Conservation (phyloP, 164 flowering plant genomes). For the Houttuynia cordata region DNA sequence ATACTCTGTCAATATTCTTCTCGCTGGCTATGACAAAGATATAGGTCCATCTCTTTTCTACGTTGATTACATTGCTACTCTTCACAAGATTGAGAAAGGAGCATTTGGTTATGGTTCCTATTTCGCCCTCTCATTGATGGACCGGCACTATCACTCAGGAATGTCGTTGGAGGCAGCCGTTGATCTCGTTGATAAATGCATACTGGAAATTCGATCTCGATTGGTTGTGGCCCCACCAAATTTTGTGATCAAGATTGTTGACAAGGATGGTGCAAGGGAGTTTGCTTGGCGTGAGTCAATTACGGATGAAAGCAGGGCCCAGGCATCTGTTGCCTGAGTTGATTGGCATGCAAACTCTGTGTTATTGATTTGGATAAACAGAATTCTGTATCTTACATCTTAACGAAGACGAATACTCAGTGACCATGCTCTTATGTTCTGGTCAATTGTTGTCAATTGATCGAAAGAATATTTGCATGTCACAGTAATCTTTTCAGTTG, state of each 20-base stretch:
- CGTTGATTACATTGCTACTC: slow-evolving; percentile 43
- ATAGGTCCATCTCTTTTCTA: slow-evolving; percentile 79
- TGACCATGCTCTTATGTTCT: no score
- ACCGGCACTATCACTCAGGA: slow-evolving; percentile 74
- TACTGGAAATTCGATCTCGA: slow-evolving; percentile 72
- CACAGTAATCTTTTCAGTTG: no score
- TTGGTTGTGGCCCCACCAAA: slow-evolving; percentile 95
- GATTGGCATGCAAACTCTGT: no score
- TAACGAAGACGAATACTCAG: no score
- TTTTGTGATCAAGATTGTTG: slow-evolving; percentile 91
- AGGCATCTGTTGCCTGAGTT: no score
- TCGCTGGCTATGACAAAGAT: slow-evolving; percentile 93
- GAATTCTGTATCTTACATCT: no score
- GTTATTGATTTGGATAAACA: no score
- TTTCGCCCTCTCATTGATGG: slow-evolving; percentile 89
- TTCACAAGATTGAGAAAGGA: slow-evolving; percentile 68
- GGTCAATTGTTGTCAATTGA: no score
- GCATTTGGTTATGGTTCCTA: slow-evolving; percentile 96
- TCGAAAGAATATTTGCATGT: no score
- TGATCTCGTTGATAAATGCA: slow-evolving; percentile 83
- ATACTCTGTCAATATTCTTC: slow-evolving; percentile 68
- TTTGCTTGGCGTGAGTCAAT: slow-evolving; percentile 84
- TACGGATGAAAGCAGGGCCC: slow-evolving; percentile 21
- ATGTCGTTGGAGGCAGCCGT: slow-evolving; percentile 87
- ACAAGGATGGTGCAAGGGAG: slow-evolving; percentile 88